Base-by-base conservation (phyloP, 345 rosid species). In the Ricinus communis region DNA sequence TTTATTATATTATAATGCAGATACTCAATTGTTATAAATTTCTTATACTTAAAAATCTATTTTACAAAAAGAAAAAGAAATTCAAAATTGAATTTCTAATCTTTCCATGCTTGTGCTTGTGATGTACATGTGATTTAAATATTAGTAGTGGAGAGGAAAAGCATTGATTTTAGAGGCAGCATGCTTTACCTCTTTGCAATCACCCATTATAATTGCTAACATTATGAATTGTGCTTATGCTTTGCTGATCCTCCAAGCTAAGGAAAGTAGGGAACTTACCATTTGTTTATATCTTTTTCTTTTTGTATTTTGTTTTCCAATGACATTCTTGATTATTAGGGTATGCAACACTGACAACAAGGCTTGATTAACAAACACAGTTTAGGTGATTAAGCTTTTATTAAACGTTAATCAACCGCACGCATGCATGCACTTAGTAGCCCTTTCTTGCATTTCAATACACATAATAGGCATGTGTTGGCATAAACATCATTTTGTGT, bases 211-310 rank as follows among this genome's bases (percentile, higher is more conserved):
- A 70, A 77, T 74, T 76, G 63, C 81, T 36, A 53, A 33, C 30
- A 62, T 71, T 54, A 68, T 22, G 16, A 22, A 43, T 15, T 36
- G 10, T 25, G n/a, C 25, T 13, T 49, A 4, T 40, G 18, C 81
- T 75, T 82, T 87, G 81, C 87, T 70, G 75, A 43, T 62, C 80
- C 75, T 84, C 58, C 74, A 81, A 84, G 87, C 78, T 55, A 73
- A 76, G 74, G 19, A 68, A 64, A 64, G 21, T 38, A 40, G 3
- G 8, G 41, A 62, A 64, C 59, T 51, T n/a, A 30, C 71, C 77
- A 46, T 15, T 12, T 60, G 15, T 38, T 43, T 60, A 49, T 47
- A 46, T 41, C 13, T n/a, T 5, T 19, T 18, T 57, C 8, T 57
- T 49, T 24, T 63, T 8, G 21, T 5, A 1, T 43, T 13, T 31